A percentile compares a stretch with the other conserved stretches of the same genome.
Conservation (phyloP, 164 flowering plant genomes). For the Saururus chinensis region DNA sequence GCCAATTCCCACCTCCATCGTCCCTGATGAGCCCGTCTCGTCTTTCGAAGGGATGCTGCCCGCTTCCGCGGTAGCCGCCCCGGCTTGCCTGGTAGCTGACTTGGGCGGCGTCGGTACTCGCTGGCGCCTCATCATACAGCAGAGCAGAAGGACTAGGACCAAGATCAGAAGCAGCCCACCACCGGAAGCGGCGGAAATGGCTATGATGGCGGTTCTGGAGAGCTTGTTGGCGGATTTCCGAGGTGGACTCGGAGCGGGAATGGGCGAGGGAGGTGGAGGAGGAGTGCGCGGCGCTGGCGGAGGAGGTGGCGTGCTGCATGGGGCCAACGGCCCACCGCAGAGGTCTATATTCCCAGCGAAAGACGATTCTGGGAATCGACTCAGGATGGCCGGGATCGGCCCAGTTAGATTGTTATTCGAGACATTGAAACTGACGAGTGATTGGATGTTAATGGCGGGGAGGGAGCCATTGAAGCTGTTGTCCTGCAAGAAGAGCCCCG, state of each 20-base stretch:
- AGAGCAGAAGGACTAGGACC: constrained; percentile 26
- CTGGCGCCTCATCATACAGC: constrained; percentile 21
- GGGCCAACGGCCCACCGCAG: constrained; percentile 59
- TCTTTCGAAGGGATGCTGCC: constrained; percentile 77
- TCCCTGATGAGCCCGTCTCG: constrained; percentile 41
- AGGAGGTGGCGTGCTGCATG: constrained; percentile 53
- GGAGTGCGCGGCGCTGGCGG: constrained; percentile 48
- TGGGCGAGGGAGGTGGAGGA: constrained; percentile 1
- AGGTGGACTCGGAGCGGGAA: constrained; percentile 10
- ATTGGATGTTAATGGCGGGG: constrained; percentile 33
- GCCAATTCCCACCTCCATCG: constrained; percentile 19
- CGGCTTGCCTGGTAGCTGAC: constrained; percentile 8
- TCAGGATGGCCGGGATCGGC: constrained; percentile 45
- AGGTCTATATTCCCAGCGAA: constrained; percentile 59
- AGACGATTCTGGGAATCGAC: constrained; percentile 33
- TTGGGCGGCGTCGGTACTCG: constrained; percentile 18
- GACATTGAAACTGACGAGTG: constrained; percentile 23
- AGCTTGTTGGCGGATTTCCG: constrained; percentile 14
- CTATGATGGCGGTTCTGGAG: constrained; percentile 62
- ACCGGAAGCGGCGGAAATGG: constrained; percentile 41
- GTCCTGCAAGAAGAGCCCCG: constrained; percentile 49
- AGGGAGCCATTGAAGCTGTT: constrained; percentile 41
- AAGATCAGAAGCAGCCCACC: constrained; percentile 18
- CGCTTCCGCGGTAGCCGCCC: constrained; percentile 36
- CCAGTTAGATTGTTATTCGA: constrained; percentile 68